Base-by-base conservation (phyloP, 2,329 filamentous ascomycete genomes). In the Macrophomina phaseolina region DNA sequence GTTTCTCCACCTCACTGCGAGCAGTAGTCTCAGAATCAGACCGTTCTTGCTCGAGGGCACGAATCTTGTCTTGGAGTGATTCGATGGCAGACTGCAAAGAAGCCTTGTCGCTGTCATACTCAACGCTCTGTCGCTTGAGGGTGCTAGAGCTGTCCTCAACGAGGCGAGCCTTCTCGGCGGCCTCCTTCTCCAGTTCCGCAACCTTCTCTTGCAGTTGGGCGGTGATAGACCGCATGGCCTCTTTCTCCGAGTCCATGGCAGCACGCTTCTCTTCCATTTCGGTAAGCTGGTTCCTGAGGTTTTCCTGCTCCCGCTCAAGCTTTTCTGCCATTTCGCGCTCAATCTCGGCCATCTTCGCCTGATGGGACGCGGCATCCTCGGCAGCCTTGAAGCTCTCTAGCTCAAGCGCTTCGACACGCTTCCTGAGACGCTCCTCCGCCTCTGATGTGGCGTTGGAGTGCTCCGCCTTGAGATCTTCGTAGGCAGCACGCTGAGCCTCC, bases 101-200 rank as follows among this genome's bases (percentile, higher is more conserved):
- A 18, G 63, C 52, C 64, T 66, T 66, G 36, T 61, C 64, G 18
- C 46, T 34, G 55, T 66, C 55, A 36, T 52, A 66, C 46, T 66
- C 53, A 23, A 61, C 53, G 53, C 55, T 66, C 42, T 66, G 64
- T 34, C 55, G 51, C 64, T 66, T 61, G 34, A 66, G 53, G 9
- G 28, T 45, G 42, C 32, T 55, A 23, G 64, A 45, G 45, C 64
- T 60, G 23, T 66, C 64, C 16, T 66, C 53, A 16, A 66, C 53
- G 32, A 56, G 52, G 8, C 53, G 53, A 16, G 64, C 64, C 55
- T 66, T 66, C n/a, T 66, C 64, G 18, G 36, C 34, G 6, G 64
- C 64, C 5, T 66, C 64, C 40, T 23, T 58, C 40, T 65, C 63
- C n/a, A 65, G 52, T 14, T 46, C 53, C 9, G 51, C 63, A 9